Percentiles rank a stretch among this genome's conserved stretches.
Evolutionary conservation across 805 yeast species (phyloP).

Genomic region (Deakozyma indianensis): DNA sequence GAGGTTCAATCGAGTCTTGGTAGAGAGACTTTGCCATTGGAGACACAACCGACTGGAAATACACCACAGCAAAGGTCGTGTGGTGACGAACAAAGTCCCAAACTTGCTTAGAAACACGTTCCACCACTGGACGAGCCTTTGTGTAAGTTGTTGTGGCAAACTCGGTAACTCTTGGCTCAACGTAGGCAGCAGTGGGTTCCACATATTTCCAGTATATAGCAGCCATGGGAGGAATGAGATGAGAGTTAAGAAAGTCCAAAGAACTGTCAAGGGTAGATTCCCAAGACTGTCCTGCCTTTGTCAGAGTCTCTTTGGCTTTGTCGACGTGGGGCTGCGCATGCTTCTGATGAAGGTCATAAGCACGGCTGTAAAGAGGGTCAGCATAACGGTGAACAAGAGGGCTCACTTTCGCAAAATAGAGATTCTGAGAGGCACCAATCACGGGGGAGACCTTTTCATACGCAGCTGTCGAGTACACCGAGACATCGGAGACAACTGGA

Average conservation of each 20-base stretch:
- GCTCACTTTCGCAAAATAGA: constrained; percentile 1
- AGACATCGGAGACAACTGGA: constrained; percentile 6
- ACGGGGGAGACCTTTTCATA: constrained; percentile 2
- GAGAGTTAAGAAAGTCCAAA: constrained; percentile 1
- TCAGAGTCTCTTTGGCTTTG: background rate
- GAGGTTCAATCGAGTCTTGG: constrained; percentile 13
- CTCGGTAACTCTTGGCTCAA: constrained; percentile 5
- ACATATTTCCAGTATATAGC: constrained; percentile 5
- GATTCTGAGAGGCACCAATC: constrained; percentile 6
- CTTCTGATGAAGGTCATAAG: constrained; percentile 2
- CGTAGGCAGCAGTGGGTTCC: constrained; percentile 6
- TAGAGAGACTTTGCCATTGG: constrained; percentile 10
- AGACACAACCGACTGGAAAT: constrained; percentile 6
- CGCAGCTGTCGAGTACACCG: background rate
- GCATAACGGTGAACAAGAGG: constrained; percentile 2
- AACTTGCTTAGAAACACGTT: background rate
- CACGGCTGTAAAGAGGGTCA: constrained; percentile 5
- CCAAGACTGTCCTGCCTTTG: background rate
- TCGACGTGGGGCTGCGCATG: constrained; percentile 8
- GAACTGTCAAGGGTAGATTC: background rate
- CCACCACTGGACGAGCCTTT: constrained; percentile 8
- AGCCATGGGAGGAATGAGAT: constrained; percentile 3
- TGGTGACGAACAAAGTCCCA: background rate
- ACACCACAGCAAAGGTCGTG: background rate
- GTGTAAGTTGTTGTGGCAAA: background rate